Evolutionary conservation across 176 grass and related monocot species (phyloP), one percentile per base, ranked within the genome.

Genomic region (Musa acuminata): DNA sequence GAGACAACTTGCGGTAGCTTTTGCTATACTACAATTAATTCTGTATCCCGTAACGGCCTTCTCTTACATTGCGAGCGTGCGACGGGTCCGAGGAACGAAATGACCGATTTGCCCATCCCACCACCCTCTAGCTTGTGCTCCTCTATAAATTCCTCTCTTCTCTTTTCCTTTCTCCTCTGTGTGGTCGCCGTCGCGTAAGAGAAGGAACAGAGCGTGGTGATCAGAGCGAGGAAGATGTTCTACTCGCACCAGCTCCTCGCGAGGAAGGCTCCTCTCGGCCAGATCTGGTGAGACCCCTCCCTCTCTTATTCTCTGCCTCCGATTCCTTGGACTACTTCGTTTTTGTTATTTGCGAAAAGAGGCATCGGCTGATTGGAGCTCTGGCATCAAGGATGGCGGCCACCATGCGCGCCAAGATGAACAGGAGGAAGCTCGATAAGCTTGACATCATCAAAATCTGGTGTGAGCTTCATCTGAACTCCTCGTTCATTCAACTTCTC

Each of bases 401-500:
- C 29, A 98, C 90, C 50, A 79, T 98, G 71, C 87, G 91, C 75
- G 68, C 90, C 1, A 98, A 89, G 80, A 87, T 98, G 66, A 91
- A 93, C 82, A 79, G 90, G 62, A 87, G 75, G 84, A 82, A 84
- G n/a, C 94, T 98, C 51, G 77, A 87, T 73, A 93, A 89, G 79
- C 83, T 97, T 80, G 84, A 98, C 82, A 91, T 98, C 78, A 91
- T 93, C 83, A 70, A 98, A 75, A 93, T 98, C 82, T 98, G 90
- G 94, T 98, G 55, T 77, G 82, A 12, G 0, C 8, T 73, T 49
- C 20, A 19, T 50, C 10, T 3, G 55, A 11, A 21, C 51, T 62
- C 64, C 25, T 9, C 13, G 49, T 9, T 27, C 50, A n/a, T 12
- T 2, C 26, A 27, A 19, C 14, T 13, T 79, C 14, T 24, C 3